Base-by-base conservation (phyloP, 169 alveolate genomes). In the Eimeria sp. region DNA sequence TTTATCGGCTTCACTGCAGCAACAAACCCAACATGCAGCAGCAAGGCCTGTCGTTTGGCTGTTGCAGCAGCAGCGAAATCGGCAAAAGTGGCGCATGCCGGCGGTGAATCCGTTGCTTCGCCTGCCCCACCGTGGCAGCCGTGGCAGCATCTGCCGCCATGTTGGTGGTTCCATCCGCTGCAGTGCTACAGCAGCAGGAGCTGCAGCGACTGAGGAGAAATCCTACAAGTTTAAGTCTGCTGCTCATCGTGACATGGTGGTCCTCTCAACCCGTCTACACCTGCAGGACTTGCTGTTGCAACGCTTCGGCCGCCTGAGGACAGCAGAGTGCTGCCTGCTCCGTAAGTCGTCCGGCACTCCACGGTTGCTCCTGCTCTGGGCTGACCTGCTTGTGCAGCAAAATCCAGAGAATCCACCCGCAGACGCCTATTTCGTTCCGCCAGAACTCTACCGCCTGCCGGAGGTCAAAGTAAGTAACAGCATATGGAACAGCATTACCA, bases 181-280 rank as follows among this genome's bases (percentile, higher is more conserved):
- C 58, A 74, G 83, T 40, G 10, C 83, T 11, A 74, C 83, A 74
- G 83, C 56, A 40, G 14, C 80, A 66, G 64, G 33, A 66, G 40
- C 85, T 0, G 68, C 85, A 46, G 83, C 83, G 64, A 56, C 83
- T 27, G 40, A 66, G 33, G 40, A 30, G 58, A 54, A 58, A 49
- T 40, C 96, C 30, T 52, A 49, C 83, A 72, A 25, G 52, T 95
- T 95, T 91, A 85, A 87, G 37, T 95, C 97, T 52, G 97, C 95
- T 18, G 95, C 90, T 11, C 97, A 95, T 83, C 78, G 91, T 11
- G 95, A 95, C n/a, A 89, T 95, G 95, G 82, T 89, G 52, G 91
- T 87, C 52, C 62, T 74, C 37, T 46, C 88, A 58, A 95, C 97
- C 52, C 80, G 97, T 4, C 68, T 82, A 33, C 95, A 87, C 66